Percentiles rank a stretch among this genome's conserved stretches.
Evolutionary conservation across 805 yeast genomes (phyloP).

Genomic region (Jamesozyma lodderae): DNA sequence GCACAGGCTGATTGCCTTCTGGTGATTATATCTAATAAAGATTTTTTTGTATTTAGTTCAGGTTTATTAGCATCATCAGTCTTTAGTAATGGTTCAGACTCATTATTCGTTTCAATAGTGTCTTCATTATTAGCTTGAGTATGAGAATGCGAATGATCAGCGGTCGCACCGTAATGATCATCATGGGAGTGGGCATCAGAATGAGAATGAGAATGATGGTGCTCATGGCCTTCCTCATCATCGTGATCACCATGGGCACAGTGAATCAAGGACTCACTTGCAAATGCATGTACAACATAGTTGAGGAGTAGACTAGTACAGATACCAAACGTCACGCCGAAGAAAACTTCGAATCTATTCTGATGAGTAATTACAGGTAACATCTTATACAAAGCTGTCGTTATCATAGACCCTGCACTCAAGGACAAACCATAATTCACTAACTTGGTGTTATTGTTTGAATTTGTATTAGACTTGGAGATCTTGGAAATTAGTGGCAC

Average conservation of each 20-base stretch:
- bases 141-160: not conserved
- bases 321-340: constrained; percentile 47
- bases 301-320: constrained; percentile 52
- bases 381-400: constrained; percentile 68
- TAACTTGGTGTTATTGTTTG: constrained; percentile 40
- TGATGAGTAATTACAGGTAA: constrained; percentile 53
- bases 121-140: not conserved
- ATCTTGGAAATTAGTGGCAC: constrained; percentile 33
- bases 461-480: constrained; percentile 8
- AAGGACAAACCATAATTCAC: constrained; percentile 67
- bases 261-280: constrained; percentile 78
- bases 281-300: constrained; percentile 55
- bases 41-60: constrained; percentile 1
- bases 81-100: constrained; percentile 1
- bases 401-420: constrained; percentile 71
- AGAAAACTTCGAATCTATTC: constrained; percentile 37
- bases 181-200: not conserved
- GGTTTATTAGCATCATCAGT: not conserved
- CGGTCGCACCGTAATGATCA: too few species aligned
- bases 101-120: not conserved
- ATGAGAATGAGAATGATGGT: too few species aligned
- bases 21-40: constrained; percentile 13
- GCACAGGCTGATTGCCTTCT: constrained; percentile 4
- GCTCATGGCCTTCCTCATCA: constrained; percentile 1
- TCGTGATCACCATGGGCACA: constrained; percentile 52